Evolutionary conservation across 345 rosid species (phyloP).

Genomic region (Salix exigua): DNA sequence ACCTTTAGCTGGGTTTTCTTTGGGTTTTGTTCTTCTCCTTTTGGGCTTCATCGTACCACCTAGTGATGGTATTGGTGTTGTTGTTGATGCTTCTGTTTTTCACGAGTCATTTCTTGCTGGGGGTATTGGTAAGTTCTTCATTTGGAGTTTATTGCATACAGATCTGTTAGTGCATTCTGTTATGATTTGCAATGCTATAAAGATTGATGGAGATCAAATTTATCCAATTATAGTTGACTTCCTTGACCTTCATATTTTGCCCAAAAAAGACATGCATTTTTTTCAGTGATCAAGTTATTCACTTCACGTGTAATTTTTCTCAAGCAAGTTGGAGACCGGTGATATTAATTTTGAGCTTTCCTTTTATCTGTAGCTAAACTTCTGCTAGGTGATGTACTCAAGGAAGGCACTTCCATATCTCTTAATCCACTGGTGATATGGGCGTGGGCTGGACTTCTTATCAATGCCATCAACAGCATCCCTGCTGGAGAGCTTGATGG

Average conservation of each 20-base stretch:
- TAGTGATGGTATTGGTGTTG: constrained; percentile 72
- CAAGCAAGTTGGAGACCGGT: neutral
- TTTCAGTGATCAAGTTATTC: neutral
- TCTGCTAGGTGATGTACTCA: constrained; percentile 71
- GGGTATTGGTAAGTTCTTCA: constrained; percentile 63
- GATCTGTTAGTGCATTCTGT: too few species aligned
- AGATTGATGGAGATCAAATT: neutral
- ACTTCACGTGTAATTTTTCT: neutral
- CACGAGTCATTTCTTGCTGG: constrained; percentile 90
- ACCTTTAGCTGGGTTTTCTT: constrained; percentile 85
- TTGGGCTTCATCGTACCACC: constrained; percentile 85
- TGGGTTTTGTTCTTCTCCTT: constrained; percentile 73
- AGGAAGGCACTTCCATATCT: constrained; percentile 84
- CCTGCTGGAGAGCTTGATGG: constrained; percentile 97
- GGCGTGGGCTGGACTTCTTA: constrained; percentile 96
- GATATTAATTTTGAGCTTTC: constrained; percentile 7
- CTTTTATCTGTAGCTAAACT: constrained; percentile 60
- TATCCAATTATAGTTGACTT: neutral
- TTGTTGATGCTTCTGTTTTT: constrained; percentile 88
- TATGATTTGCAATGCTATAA: too few species aligned
- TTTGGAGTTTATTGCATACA: neutral
- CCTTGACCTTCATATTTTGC: neutral
- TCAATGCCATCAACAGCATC: constrained; percentile 90
- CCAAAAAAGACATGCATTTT: neutral
- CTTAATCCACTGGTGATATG: constrained; percentile 80